Evolutionary conservation across 202 grass and related monocot genomes (phyloP), one percentile per base, ranked within the genome.

Genomic region (Hordeum pubiflorum): DNA sequence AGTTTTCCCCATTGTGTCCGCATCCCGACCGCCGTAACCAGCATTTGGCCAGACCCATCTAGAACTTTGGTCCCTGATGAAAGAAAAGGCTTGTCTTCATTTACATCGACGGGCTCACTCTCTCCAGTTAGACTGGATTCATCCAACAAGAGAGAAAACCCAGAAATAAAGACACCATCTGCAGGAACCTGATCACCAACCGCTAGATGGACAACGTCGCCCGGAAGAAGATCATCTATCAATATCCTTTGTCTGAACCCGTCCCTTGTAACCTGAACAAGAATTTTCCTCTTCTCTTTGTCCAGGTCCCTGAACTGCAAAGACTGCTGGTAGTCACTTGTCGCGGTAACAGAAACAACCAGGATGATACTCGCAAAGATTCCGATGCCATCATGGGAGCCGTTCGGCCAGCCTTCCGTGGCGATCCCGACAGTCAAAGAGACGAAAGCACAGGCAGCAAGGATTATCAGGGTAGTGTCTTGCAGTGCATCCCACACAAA

Each of bases 301-400:
- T 97, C 91, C 86, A 97, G 93, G 81, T 94, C 94, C 67, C 87
- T 92, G 83, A 97, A 97, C 61, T 97, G 91, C 86, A 94, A 89
- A 65, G 89, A 94, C 79, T 97, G 94, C 76, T 85, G 88, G 64
- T 97, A 97, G 74, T 97, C 85, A 78, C 89, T 97, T 10, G 84
- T 87, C 7, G 91, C 94, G 18, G 89, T 94, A 41, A 97, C 94
- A 87, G 86, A 94, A 69, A 97, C 89, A 79, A 97, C 91, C 33
- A 97, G 81, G 71, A 97, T 79, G 72, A 97, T 92, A 76, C 91
- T 97, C 55, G 88, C 82, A 48, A 92, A 56, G 65, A 97, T 97
- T 68, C 94, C 94, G 78, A 97, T 88, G 61, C 94, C 94, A 61
- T 97, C 94, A 74, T 97, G 91, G 10, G 91, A 92, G 46, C 94